phyloP scores from a whole-genome alignment of 768 basidiomycete genomes.

The Obba rivulosa region DNA sequence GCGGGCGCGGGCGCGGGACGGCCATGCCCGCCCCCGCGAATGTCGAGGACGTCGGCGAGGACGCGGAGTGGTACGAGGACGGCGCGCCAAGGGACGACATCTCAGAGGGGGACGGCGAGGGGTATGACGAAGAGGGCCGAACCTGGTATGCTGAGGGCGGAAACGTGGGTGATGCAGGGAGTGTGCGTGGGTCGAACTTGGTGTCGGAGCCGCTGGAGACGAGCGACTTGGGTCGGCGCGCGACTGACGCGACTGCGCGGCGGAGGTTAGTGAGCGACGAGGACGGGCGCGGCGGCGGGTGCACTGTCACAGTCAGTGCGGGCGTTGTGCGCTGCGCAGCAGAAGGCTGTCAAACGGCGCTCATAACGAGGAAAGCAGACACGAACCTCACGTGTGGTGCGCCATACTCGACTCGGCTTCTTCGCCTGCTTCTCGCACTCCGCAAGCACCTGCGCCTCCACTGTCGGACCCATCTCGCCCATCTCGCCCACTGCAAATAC shows the following conservation, averaged over 20 bases:
- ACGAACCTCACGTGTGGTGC: no score
- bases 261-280: conserved; percentile 40
- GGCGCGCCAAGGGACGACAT: neutral
- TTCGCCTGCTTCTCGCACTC: no score
- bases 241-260: conserved; percentile 34
- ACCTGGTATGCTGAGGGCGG: neutral
- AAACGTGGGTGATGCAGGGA: conserved; percentile 22
- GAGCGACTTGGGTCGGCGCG: conserved; percentile 13
- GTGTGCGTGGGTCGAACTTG: conserved; percentile 24
- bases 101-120: conserved; percentile 6
- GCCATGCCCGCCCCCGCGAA: neutral
- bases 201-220: conserved; percentile 11
- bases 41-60: conserved; percentile 3
- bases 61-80: conserved; percentile 23
- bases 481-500: no score
- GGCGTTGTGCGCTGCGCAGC: no score
- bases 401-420: no score
- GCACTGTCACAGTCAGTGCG: no score
- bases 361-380: no score
- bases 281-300: conserved; percentile 18
- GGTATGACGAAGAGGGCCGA: conserved; percentile 5
- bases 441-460: no score
- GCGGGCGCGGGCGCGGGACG: conserved; percentile 16
- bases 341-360: no score
- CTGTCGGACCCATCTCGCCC: no score